Base-by-base conservation (phyloP, 2,329 filamentous ascomycete genomes). In the Fusarium fujikuroi region DNA sequence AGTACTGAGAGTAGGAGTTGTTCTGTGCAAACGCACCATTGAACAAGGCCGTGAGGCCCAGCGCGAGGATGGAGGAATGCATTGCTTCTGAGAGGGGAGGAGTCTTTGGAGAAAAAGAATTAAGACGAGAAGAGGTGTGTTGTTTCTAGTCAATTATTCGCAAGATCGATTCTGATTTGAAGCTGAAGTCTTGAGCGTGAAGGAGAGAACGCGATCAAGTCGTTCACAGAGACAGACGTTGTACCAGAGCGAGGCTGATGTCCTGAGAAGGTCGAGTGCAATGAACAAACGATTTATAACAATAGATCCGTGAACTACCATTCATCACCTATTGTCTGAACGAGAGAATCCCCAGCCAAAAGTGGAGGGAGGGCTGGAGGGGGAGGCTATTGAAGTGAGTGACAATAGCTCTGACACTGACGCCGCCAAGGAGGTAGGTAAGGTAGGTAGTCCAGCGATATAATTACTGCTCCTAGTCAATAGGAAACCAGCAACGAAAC, bases 1-100 rank as follows among this genome's bases (percentile, higher is more conserved):
- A 79, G 78, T 90, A 90, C 60, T 73, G 69, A 23, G 80, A 57
- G 34, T 37, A 21, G 12, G 81, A 69, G 50, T 42, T 58, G 28
- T 79, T 79, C 14, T 60, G 64, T 16, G 73, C 69, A 56, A 74
- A 73, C 47, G 66, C 73, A 23, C 72, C 74, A 43, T 75, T 73
- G 53, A 81, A 60, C 61, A 84, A 67, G 32, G 80, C 75, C 36
- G 79, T 77, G 56, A 81, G 75, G 47, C 72, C 74, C n/a, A 81
- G 65, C 56, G 72, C 62, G 47, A 80, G 64, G 36, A 73, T 52
- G 30, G 75, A 77, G 30, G 76, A 60, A 53, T 69, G 67, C 76
- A 78, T 78, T 61, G 42, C 72, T 76, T 78, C 70, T 65, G 57
- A 25, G 39, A 23, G 40, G n/a, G 39, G 40, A 15, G 9, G 8